Conservation (phyloP, 768 basidiomycete genomes). For the Podaxis sp. region DNA sequence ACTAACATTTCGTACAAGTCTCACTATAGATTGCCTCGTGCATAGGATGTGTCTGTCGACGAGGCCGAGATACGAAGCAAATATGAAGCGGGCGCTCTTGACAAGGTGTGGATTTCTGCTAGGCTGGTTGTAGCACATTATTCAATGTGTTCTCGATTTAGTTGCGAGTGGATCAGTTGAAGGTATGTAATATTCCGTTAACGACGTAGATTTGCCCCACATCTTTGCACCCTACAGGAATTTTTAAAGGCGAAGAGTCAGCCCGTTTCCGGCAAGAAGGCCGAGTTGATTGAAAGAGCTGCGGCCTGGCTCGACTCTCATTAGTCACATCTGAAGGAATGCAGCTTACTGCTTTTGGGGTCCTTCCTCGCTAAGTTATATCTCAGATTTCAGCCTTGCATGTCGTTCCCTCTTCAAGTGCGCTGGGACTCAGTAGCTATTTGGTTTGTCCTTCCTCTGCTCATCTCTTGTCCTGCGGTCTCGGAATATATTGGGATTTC, state of each 20-base stretch:
- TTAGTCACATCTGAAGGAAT: slow-evolving; percentile 14
- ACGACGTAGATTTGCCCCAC: slow-evolving; percentile 13
- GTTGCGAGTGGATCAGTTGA: slow-evolving; percentile 79
- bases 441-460: neutral
- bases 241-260: slow-evolving; percentile 70
- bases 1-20: neutral
- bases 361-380: neutral
- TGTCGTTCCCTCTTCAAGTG: neutral
- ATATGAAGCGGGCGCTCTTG: slow-evolving; percentile 57
- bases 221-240: slow-evolving; percentile 41
- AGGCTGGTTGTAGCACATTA: slow-evolving; percentile 12
- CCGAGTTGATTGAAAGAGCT: slow-evolving; percentile 67
- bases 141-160: slow-evolving; percentile 28
- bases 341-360: neutral
- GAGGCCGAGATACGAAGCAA: slow-evolving; percentile 74
- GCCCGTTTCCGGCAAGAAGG: slow-evolving; percentile 67
- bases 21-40: neutral
- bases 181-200: slow-evolving; percentile 42
- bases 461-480: neutral
- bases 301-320: slow-evolving; percentile 57
- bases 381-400: neutral
- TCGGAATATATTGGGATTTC: neutral
- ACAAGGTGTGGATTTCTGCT: slow-evolving; percentile 51
- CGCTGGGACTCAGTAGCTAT: too few species aligned
- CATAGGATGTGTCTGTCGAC: slow-evolving; percentile 61